These are phyloP conservation scores for Clavariopsis aquatica DNA, from an alignment of 495 filamentous ascomycete species.

Conservation along the genomic window DNA sequence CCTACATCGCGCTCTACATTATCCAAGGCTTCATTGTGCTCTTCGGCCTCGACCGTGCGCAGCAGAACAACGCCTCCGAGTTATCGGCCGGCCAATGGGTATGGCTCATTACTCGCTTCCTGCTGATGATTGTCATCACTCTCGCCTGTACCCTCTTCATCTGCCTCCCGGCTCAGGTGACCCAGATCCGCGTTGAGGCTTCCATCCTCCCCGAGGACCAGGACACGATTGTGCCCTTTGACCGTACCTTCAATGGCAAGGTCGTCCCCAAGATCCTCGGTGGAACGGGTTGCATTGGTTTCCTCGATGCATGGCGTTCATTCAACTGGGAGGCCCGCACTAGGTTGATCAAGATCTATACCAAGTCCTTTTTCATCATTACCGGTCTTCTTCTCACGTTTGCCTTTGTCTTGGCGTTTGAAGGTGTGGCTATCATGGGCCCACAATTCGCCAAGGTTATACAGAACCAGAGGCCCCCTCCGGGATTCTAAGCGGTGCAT, in stretches of 20 bases:
- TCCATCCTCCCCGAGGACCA: slow-evolving; percentile 68
- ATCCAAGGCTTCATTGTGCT: slow-evolving; percentile 35
- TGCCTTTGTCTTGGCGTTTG: slow-evolving; percentile 15
- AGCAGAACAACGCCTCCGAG: slow-evolving; percentile 36
- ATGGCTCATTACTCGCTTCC: slow-evolving; percentile 14
- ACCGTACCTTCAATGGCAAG: slow-evolving; percentile 62
- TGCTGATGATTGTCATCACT: slow-evolving; percentile 43
- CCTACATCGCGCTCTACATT: slow-evolving; percentile 42
- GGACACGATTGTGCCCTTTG: slow-evolving; percentile 75
- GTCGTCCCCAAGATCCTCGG: slow-evolving; percentile 57
- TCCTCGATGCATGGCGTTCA: slow-evolving; percentile 70
- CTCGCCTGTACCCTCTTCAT: slow-evolving; percentile 52
- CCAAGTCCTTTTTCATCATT: slow-evolving; percentile 62
- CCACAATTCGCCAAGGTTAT: slow-evolving; percentile 18
- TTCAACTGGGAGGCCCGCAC: slow-evolving; percentile 66
- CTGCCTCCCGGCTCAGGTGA: slow-evolving; percentile 62
- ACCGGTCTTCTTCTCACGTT: slow-evolving; percentile 48
- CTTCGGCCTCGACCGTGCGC: slow-evolving; percentile 26
- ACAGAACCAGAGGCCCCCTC: neutral
- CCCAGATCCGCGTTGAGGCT: slow-evolving; percentile 68
- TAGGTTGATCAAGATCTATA: slow-evolving; percentile 66
- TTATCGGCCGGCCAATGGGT: slow-evolving; percentile 33
- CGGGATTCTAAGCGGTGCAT: neutral
- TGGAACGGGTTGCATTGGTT: slow-evolving; percentile 66
- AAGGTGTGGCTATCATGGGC: slow-evolving; percentile 32